Percentiles rank a stretch among this genome's conserved stretches.
Conservation (phyloP, 2,329 filamentous ascomycete genomes). For the Fusarium graminum region DNA sequence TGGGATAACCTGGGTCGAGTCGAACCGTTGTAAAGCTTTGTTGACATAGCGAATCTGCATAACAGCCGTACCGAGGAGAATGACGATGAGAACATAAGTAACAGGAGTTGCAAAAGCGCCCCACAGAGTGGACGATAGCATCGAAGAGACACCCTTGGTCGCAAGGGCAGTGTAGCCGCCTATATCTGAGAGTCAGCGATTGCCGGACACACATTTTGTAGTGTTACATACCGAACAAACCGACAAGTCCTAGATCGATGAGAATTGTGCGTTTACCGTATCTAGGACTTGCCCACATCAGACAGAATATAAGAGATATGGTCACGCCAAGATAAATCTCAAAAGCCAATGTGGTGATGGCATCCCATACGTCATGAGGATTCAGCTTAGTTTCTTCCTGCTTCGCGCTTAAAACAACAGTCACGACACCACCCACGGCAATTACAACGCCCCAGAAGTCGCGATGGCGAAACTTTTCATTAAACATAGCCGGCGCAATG, state of each 20-base stretch:
- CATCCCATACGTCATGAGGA: constrained; percentile 88
- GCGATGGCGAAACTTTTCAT: constrained; percentile 85
- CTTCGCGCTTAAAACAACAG: constrained; percentile 91
- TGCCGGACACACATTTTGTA: not conserved
- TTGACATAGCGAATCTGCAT: constrained; percentile 99
- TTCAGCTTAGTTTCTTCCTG: constrained; percentile 91
- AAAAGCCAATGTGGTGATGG: constrained; percentile 90
- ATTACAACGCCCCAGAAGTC: constrained; percentile 92
- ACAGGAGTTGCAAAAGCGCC: constrained; percentile 91
- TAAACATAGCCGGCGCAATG: constrained; percentile 93
- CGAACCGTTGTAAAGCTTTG: constrained; percentile 86
- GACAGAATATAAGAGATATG: constrained; percentile 74
- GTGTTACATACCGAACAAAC: constrained; percentile 80
- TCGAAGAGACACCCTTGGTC: constrained; percentile 95
- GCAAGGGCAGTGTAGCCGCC: constrained; percentile 96
- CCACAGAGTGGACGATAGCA: constrained; percentile 91
- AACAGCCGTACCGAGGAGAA: constrained; percentile 86
- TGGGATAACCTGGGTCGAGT: constrained; percentile 97
- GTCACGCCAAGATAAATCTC: constrained; percentile 90
- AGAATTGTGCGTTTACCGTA: constrained; percentile 90
- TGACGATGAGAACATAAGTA: constrained; percentile 84
- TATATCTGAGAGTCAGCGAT: constrained; percentile 52
- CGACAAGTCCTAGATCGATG: constrained; percentile 93
- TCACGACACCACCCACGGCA: constrained; percentile 88
- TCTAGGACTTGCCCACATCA: constrained; percentile 85